These are phyloP conservation scores for Geotrichum restrictum DNA, from an alignment of 1,139 yeast species.

Conservation along the genomic window DNA sequence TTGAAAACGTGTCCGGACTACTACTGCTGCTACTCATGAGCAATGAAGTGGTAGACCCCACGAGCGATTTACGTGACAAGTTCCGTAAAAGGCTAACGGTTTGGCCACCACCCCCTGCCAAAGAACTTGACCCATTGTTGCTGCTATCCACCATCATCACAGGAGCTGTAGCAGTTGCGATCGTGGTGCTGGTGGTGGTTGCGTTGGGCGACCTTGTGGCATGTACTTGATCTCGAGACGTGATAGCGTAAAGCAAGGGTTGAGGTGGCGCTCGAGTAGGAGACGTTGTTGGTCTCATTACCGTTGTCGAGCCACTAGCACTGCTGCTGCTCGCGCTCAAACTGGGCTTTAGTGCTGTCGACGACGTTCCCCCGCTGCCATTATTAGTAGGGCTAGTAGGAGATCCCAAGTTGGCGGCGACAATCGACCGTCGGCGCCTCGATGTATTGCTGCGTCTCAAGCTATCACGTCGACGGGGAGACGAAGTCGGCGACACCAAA, in stretches of 20 bases:
- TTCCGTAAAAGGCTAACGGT: conserved; percentile 6
- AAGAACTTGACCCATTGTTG: neutral
- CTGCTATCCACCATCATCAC: neutral
- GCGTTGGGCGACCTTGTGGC: neutral
- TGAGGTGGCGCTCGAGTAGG: neutral
- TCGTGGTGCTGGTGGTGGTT: conserved; percentile 3
- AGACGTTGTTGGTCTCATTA: neutral
- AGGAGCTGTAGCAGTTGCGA: conserved; percentile 10
- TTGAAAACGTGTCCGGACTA: neutral
- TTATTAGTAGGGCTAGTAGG: neutral
- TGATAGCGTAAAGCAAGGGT: neutral
- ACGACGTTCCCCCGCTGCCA: neutral
- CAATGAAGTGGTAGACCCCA: conserved; percentile 1
- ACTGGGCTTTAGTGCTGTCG: neutral
- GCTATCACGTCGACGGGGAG: conserved; percentile 10
- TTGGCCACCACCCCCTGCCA: neutral
- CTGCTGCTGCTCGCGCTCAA: neutral
- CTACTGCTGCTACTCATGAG: neutral
- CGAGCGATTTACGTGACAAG: conserved; percentile 13
- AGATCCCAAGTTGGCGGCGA: neutral
- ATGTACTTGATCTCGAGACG: conserved; percentile 5
- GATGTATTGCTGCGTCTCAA: neutral
- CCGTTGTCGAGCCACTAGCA: neutral
- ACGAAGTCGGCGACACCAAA: conserved; percentile 5
- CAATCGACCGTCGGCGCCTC: conserved; percentile 5